phyloP scores from a whole-genome alignment of 176 grass and related monocot genomes.

The Oryza coarctata region DNA sequence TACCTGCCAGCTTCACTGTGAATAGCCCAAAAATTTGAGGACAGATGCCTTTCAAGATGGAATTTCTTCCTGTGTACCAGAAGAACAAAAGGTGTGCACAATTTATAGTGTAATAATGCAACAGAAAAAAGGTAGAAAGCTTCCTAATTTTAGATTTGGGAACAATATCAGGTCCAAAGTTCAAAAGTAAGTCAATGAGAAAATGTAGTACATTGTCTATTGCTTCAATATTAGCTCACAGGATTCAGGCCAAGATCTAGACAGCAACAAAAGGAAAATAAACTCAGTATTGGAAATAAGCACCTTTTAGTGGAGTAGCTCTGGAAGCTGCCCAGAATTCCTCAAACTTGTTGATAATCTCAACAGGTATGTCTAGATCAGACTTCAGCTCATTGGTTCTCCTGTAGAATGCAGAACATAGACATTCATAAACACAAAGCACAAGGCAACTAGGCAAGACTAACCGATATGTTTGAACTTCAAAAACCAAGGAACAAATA shows the following conservation, averaged over 20 bases:
- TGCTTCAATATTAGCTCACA: constrained; percentile 13
- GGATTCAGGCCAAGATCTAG: background rate
- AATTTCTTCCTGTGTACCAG: constrained; percentile 67
- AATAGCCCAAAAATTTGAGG: constrained; percentile 92
- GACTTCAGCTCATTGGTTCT: constrained; percentile 81
- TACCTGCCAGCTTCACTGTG: constrained; percentile 97
- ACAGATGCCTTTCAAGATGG: constrained; percentile 74
- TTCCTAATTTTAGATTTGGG: background rate
- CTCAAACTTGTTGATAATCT: constrained; percentile 56
- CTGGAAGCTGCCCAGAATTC: constrained; percentile 57
- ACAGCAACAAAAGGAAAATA: background rate
- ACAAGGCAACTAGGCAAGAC: background rate
- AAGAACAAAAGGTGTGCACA: background rate
- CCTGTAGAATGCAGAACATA: constrained; percentile 40
- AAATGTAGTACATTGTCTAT: background rate
- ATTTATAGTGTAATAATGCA: background rate
- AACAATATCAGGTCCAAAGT: background rate
- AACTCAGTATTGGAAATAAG: background rate
- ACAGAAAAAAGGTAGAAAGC: background rate
- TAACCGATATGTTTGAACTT: constrained; percentile 15
- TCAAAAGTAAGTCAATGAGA: background rate
- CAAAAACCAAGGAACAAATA: background rate
- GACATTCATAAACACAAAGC: constrained; percentile 19
- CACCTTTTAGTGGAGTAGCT: constrained; percentile 65
- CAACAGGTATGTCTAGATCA: constrained; percentile 72